Conservation (phyloP, 306 rosid genomes). For the Hippophae tibetana region DNA sequence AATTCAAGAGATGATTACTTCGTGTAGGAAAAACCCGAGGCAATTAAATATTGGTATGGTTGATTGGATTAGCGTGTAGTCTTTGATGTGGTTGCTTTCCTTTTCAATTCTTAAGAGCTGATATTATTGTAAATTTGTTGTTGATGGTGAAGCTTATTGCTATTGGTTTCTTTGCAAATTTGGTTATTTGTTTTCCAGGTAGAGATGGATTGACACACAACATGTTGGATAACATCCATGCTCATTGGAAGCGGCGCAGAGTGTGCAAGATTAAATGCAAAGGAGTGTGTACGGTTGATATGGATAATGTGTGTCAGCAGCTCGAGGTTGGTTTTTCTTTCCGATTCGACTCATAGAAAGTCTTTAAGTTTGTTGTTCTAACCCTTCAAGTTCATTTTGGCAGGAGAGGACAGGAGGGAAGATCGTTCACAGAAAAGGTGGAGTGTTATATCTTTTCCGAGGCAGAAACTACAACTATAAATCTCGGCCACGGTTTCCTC, state of each 20-base stretch:
- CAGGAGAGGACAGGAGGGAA: constrained; percentile 90
- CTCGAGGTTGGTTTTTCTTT: constrained; percentile 53
- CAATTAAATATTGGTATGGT: constrained; percentile 57
- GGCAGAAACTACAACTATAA: constrained; percentile 87
- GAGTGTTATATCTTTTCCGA: constrained; percentile 68
- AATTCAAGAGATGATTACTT: constrained; percentile 31
- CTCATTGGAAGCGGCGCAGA: constrained; percentile 90
- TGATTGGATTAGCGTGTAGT: not conserved
- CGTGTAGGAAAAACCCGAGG: constrained; percentile 39
- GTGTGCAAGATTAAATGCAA: constrained; percentile 85
- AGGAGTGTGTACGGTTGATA: constrained; percentile 88
- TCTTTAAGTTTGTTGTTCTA: constrained; percentile 6
- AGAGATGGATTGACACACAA: constrained; percentile 97
- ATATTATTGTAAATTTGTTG: too few species aligned
- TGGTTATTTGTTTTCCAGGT: constrained; percentile 36
- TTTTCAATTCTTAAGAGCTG: not conserved
- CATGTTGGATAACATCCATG: constrained; percentile 97
- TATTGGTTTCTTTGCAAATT: constrained; percentile 2
- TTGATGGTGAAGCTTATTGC: not conserved
- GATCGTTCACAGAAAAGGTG: constrained; percentile 55
- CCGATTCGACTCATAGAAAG: too few species aligned
- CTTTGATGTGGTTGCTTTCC: not conserved
- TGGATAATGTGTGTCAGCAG: constrained; percentile 74
- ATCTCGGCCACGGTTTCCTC: constrained; percentile 76
- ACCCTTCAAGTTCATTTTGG: constrained; percentile 15